A percentile compares a stretch with the other conserved stretches of the same genome.
phyloP scores from a whole-genome alignment of 2,329 filamentous ascomycete species.

The Colletotrichum karsti region DNA sequence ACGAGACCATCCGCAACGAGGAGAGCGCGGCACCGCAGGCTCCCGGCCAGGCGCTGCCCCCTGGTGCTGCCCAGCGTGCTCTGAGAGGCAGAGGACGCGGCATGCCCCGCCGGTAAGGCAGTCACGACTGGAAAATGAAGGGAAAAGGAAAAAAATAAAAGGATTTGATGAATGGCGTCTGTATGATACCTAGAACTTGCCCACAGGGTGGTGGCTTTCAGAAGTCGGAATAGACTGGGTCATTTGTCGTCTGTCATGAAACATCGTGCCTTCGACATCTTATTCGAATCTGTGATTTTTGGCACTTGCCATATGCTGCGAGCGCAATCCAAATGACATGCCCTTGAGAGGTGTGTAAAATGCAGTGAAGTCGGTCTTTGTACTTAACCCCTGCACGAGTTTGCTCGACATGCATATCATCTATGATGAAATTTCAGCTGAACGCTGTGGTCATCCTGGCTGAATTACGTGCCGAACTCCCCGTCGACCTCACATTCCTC shows the following conservation, averaged over 20 bases:
- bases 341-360: no score
- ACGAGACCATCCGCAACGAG: slow-evolving; percentile 99
- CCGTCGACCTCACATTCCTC: no score
- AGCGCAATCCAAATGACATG: not conserved
- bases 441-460: no score
- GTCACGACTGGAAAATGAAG: slow-evolving; percentile 27
- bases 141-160: slow-evolving; percentile 29
- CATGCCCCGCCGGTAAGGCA: slow-evolving; percentile 80
- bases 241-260: slow-evolving; percentile 26
- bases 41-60: slow-evolving; percentile 77
- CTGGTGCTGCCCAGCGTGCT: slow-evolving; percentile 88
- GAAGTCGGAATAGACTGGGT: slow-evolving; percentile 30
- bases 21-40: slow-evolving; percentile 87
- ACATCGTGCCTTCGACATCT: no score
- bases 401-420: no score
- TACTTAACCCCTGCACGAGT: no score
- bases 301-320: not conserved
- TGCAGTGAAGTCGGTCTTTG: no score
- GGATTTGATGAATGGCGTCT: slow-evolving; percentile 30
- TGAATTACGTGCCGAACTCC: no score
- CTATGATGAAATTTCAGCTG: no score
- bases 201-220: slow-evolving; percentile 23
- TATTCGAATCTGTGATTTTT: not conserved
- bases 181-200: slow-evolving; percentile 32
- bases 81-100: slow-evolving; percentile 84